These are phyloP conservation scores for Glycine latifolia DNA, from an alignment of 306 rosid genomes.

Conservation along the genomic window DNA sequence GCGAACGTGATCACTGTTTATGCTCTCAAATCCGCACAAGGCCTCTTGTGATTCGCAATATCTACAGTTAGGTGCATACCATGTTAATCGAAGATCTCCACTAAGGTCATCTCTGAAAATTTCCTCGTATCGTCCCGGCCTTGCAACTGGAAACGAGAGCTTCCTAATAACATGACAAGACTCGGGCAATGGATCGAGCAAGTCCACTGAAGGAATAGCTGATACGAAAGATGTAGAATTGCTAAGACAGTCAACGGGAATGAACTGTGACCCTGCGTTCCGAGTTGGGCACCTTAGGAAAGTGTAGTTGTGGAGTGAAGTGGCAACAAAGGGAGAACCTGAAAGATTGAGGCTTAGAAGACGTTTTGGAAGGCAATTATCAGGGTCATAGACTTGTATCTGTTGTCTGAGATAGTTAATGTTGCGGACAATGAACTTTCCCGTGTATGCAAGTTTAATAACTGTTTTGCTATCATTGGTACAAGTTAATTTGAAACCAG, in stretches of 20 bases:
- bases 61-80: slow-evolving; percentile 68
- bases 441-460: slow-evolving; percentile 57
- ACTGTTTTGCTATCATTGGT: slow-evolving; percentile 46
- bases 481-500: slow-evolving; percentile 69
- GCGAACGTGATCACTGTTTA: slow-evolving; percentile 48
- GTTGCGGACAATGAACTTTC: slow-evolving; percentile 56
- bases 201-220: slow-evolving; percentile 58
- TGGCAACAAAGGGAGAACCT: slow-evolving; percentile 60
- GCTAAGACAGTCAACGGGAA: slow-evolving; percentile 64
- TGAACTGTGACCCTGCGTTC: slow-evolving; percentile 48
- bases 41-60: slow-evolving; percentile 59
- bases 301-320: slow-evolving; percentile 52
- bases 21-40: slow-evolving; percentile 60
- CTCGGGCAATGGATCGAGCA: slow-evolving; percentile 48
- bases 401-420: slow-evolving; percentile 58
- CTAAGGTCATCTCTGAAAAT: slow-evolving; percentile 40
- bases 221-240: slow-evolving; percentile 67
- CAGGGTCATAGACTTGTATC: slow-evolving; percentile 68
- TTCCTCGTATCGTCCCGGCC: slow-evolving; percentile 38
- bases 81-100: slow-evolving; percentile 56
- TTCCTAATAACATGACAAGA: slow-evolving; percentile 54
- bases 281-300: slow-evolving; percentile 67
- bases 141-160: slow-evolving; percentile 49
- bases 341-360: slow-evolving; percentile 62
- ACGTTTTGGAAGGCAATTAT: slow-evolving; percentile 63